Base-by-base conservation (phyloP, 352 stramenopile species). In the Globisporangium solare region DNA sequence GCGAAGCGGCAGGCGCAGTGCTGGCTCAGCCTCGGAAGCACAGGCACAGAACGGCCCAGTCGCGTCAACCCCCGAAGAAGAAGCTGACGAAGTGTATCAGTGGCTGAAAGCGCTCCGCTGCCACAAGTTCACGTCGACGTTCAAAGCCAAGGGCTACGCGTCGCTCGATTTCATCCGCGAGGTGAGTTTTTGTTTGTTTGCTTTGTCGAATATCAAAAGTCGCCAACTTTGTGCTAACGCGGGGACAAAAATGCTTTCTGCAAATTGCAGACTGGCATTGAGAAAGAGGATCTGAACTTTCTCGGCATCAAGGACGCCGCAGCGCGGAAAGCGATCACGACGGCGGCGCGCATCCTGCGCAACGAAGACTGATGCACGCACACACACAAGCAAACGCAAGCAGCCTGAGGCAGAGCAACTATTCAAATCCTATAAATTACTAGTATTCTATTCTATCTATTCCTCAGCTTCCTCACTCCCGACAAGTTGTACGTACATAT, bases 241-340 rank as follows among this genome's bases (percentile, higher is more conserved):
- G 27, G 5, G 27, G 27, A 27, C n/a, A n/a, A n/a, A n/a, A n/a
- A n/a, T n/a, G n/a, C 0, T 35, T 35, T 35, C 27, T 35, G 6
- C 10, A 10, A 35, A 35, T 35, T 35, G 27, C 45, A 94, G 85
- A 94, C 83, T 53, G 85, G 85, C 12, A 90, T 94, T 49, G 83
- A 90, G 49, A 86, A 81, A 54, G 85, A 92, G 52, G 85, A 94
- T 45, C 63, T 94, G 12, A 92, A 94, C 66, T 94, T 94, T 51
- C 61, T 94, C 42, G 81, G 79, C 40, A 90, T 94, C 50, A 86
- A 88, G 40, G 80, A 90, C 56, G 31, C 76, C 1, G 42, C 69
- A 3, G 79, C 79, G 8, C 72, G 81, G n/a, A 80, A 81, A 59
- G 57, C 74, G 31, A 74, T 94, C 57, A 78, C 79, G 14, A 69